Conservation (phyloP, 1,284 basidiomycete species). For the Moniliophthora roreri region DNA sequence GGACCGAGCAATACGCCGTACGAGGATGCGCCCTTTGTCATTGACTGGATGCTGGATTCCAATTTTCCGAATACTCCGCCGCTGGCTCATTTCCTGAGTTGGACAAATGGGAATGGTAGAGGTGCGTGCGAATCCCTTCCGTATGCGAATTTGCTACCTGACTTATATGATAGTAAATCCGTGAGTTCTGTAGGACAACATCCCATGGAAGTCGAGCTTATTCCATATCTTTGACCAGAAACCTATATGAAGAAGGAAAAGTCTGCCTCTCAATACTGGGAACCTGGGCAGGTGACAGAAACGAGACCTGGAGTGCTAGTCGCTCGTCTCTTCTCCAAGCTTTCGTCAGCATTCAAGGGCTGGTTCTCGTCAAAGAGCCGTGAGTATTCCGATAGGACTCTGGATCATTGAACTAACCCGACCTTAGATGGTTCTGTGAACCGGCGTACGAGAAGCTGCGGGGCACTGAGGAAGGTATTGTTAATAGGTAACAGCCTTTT, state of each 20-base stretch:
- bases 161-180: slow-evolving; percentile 58
- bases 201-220: slow-evolving; percentile 2
- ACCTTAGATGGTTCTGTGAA: slow-evolving; percentile 81
- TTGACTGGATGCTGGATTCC: slow-evolving; percentile 90
- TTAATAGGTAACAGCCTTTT: slow-evolving; percentile 62
- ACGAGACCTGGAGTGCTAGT: slow-evolving; percentile 81
- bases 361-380: slow-evolving; percentile 91
- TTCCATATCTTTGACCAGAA: slow-evolving; percentile 40
- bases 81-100: slow-evolving; percentile 87
- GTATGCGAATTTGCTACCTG: slow-evolving; percentile 2
- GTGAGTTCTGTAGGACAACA: slow-evolving; percentile 49
- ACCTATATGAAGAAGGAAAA: slow-evolving; percentile 94
- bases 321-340: slow-evolving; percentile 88
- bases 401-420: not conserved
- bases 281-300: slow-evolving; percentile 89
- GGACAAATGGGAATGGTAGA: slow-evolving; percentile 92
- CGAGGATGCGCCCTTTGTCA: slow-evolving; percentile 90
- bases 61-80: slow-evolving; percentile 89
- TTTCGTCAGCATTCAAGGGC: slow-evolving; percentile 90
- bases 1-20: slow-evolving; percentile 94
- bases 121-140: slow-evolving; percentile 43
- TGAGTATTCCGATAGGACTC: slow-evolving; percentile 39
- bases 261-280: slow-evolving; percentile 91
- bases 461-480: slow-evolving; percentile 84
- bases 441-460: slow-evolving; percentile 89